Evolutionary conservation across 1,139 yeast species (phyloP).

Genomic region (Hemisphaericaspora xylanilytica): DNA sequence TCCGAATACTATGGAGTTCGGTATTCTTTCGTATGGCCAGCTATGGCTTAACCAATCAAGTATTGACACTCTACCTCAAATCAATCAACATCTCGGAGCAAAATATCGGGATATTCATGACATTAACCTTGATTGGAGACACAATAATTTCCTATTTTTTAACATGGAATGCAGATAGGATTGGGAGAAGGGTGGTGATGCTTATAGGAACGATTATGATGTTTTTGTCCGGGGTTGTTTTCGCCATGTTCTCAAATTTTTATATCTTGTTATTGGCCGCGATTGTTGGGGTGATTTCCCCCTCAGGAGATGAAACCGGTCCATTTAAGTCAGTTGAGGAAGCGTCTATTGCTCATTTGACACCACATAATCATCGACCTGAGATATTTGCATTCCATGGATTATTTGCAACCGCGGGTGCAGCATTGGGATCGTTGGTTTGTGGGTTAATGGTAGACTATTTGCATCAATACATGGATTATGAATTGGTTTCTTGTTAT

Average conservation of each 20-base stretch:
- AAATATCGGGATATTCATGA: conserved; percentile 77
- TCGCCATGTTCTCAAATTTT: conserved; percentile 51
- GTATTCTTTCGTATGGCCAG: conserved; percentile 73
- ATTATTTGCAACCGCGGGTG: conserved; percentile 67
- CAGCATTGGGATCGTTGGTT: conserved; percentile 68
- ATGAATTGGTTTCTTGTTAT: conserved; percentile 46
- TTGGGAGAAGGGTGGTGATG: conserved; percentile 72
- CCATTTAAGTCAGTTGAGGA: conserved; percentile 91
- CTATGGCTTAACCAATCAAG: conserved; percentile 80
- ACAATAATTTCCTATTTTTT: conserved; percentile 66
- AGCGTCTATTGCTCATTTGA: conserved; percentile 78
- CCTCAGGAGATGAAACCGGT: conserved; percentile 91
- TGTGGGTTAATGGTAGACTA: conserved; percentile 61
- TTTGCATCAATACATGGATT: conserved; percentile 30
- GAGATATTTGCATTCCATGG: conserved; percentile 74
- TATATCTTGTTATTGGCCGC: conserved; percentile 59
- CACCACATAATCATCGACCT: conserved; percentile 64
- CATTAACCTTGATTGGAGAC: conserved; percentile 78
- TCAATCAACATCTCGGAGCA: conserved; percentile 55
- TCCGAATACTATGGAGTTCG: conserved; percentile 64
- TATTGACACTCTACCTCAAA: conserved; percentile 66
- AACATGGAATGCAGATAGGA: conserved; percentile 75
- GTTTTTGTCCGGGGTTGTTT: conserved; percentile 66
- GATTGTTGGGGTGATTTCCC: conserved; percentile 66
- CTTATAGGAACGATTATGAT: conserved; percentile 66